Evolutionary conservation across 2,329 filamentous ascomycete species (phyloP), one percentile per base, ranked within the genome.

Genomic region (Alternaria tenuissima): DNA sequence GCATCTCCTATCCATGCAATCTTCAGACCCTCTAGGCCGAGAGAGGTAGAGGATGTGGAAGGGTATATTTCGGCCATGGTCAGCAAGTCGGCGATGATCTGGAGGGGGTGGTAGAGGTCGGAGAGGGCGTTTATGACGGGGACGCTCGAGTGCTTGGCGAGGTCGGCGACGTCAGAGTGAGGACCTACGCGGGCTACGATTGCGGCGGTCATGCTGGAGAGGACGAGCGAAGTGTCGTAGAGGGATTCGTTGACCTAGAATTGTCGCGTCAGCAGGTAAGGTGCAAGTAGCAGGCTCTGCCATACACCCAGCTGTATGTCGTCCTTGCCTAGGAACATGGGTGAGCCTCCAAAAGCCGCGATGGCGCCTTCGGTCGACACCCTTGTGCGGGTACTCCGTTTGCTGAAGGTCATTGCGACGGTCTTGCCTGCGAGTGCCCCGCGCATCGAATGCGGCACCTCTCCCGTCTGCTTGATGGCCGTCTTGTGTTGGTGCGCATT

Each of bases 1-100:
- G 93, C 93, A 76, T 99, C 94, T 54, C 94, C 94, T 46, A 99
- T 85, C 95, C 95, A 99, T 16, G 95, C 94, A 63, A 98, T 87
- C 81, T 97, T 98, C 72, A 97, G 80, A 1, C 93, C 92, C 68
- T 92, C 87, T 5, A 96, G 83, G 1, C 92, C 91, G 7, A 96
- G 84, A 53, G 83, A 82, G 32, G 79, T 74, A 0, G 75, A 52
- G 4, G 77, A 75, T 8, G 79, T 73, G 0, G 84, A 82, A 1
- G 86, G 85, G 78, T 94, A 93, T 2, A 85, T 83, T 81, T 98
- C 94, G 76, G 91, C 85, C 53, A 99, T 89, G 28, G 95, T 98
- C 61, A 97, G 85, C 79, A 94, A 94, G 80, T 99, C 95, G 70
- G 95, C 94, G 76, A 99, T 91, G 53, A 89, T 94, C 80, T 99